phyloP scores from a whole-genome alignment of 2,329 filamentous ascomycete species.

The Blumeria graminis region DNA sequence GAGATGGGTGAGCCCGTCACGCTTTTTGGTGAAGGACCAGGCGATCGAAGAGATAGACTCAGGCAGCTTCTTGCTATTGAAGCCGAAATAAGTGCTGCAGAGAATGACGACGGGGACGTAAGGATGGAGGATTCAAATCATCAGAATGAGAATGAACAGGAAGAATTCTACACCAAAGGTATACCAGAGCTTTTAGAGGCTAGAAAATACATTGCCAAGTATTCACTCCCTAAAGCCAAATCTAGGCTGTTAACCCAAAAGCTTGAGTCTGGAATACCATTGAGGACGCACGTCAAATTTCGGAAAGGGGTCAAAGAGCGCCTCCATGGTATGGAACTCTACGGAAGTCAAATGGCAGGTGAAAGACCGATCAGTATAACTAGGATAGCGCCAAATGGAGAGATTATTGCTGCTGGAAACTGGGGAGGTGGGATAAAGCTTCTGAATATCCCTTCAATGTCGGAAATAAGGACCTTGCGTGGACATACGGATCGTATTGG shows the following conservation, averaged over 20 bases:
- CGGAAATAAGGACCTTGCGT: slow-evolving; percentile 49
- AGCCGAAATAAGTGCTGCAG: slow-evolving; percentile 32
- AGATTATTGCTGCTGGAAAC: slow-evolving; percentile 70
- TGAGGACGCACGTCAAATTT: slow-evolving; percentile 80
- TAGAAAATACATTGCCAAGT: slow-evolving; percentile 55
- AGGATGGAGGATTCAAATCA: slow-evolving; percentile 28
- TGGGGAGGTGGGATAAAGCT: slow-evolving; percentile 81
- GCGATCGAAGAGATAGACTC: slow-evolving; percentile 66
- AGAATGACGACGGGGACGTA: slow-evolving; percentile 33
- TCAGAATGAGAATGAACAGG: slow-evolving; percentile 40
- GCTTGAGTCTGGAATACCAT: slow-evolving; percentile 55
- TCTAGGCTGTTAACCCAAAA: slow-evolving; percentile 54
- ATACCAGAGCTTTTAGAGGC: slow-evolving; percentile 49
- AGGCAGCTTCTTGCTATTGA: slow-evolving; percentile 57
- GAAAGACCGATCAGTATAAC: slow-evolving; percentile 83
- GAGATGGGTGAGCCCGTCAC: slow-evolving; percentile 86
- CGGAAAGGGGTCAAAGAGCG: slow-evolving; percentile 72
- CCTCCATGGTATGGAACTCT: slow-evolving; percentile 63
- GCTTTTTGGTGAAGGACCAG: slow-evolving; percentile 73
- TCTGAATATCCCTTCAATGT: slow-evolving; percentile 59
- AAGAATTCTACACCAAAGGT: slow-evolving; percentile 87
- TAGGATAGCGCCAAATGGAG: slow-evolving; percentile 65
- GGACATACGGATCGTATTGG: slow-evolving; percentile 79
- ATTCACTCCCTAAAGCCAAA: slow-evolving; percentile 63
- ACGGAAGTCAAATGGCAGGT: slow-evolving; percentile 78